phyloP scores from a whole-genome alignment of 2,329 filamentous ascomycete genomes.

The Akanthomyces dipterigenus region DNA sequence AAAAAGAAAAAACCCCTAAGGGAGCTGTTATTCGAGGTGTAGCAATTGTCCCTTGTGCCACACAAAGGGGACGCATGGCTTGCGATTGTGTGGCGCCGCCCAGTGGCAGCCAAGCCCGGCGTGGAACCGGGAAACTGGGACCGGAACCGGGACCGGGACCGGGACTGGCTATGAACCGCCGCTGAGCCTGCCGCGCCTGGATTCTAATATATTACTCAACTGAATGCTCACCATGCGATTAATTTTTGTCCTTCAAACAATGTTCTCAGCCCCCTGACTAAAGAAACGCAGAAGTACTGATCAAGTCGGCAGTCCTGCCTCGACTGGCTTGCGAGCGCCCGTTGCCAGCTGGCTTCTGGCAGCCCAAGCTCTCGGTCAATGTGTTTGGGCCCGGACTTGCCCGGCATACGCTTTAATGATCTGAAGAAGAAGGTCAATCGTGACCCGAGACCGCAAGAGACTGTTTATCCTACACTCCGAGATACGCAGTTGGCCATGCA shows the following conservation, averaged over 20 bases:
- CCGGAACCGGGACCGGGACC: constrained; percentile 8
- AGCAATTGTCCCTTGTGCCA: background rate
- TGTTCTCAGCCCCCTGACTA: background rate
- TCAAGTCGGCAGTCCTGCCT: background rate
- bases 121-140: constrained; percentile 1
- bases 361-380: background rate
- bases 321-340: background rate
- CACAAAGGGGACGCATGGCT: background rate
- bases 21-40: too few relatives aligned
- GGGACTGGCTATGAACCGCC: constrained; percentile 3
- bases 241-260: background rate
- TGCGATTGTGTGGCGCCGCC: background rate
- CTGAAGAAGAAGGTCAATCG: background rate
- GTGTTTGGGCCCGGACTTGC: background rate
- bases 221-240: background rate
- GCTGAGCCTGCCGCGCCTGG: background rate
- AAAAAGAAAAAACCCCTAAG: too few relatives aligned
- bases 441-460: background rate
- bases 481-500: background rate
- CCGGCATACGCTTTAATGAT: background rate
- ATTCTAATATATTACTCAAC: background rate
- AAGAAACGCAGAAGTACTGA: background rate
- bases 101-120: background rate
- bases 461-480: too few relatives aligned
- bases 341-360: background rate